A percentile compares a stretch with the other conserved stretches of the same genome.
Conservation (phyloP, 768 basidiomycete species). For the Pulveroboletus sp. region DNA sequence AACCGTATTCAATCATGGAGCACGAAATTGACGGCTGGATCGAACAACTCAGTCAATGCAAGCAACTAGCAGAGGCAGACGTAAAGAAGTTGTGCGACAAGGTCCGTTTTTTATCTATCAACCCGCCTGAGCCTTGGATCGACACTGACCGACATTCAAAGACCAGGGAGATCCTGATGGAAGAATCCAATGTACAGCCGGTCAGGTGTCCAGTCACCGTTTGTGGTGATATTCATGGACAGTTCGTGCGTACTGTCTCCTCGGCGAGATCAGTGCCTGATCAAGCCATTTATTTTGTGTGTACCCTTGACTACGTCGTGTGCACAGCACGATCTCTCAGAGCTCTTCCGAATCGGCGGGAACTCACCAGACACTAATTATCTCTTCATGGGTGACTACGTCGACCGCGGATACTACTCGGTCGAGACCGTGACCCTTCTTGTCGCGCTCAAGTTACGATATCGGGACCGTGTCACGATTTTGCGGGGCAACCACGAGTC, state of each 20-base stretch:
- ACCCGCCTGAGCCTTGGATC: constrained; percentile 3
- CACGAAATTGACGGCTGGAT: constrained; percentile 95
- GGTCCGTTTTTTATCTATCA: constrained; percentile 40
- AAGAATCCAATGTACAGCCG: constrained; percentile 98
- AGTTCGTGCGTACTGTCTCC: constrained; percentile 78
- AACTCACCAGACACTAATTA: constrained; percentile 99
- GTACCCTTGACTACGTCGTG: constrained; percentile 3
- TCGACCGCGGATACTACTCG: constrained; percentile 98
- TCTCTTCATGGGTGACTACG: constrained; percentile 99
- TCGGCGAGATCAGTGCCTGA: constrained; percentile 23
- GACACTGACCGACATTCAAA: constrained; percentile 33
- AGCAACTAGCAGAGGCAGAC: constrained; percentile 91
- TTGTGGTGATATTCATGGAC: constrained; percentile 99
- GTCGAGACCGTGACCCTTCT: constrained; percentile 98
- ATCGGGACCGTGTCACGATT: constrained; percentile 97
- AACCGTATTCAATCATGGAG: constrained; percentile 36
- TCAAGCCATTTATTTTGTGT: constrained; percentile 12
- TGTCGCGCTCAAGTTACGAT: constrained; percentile 94
- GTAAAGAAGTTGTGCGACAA: constrained; percentile 99
- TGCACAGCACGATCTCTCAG: constrained; percentile 93
- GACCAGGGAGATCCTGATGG: constrained; percentile 98
- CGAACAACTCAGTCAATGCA: constrained; percentile 93
- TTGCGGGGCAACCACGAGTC: constrained; percentile 98
- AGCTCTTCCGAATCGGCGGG: constrained; percentile 97
- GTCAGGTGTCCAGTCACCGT: constrained; percentile 99